A percentile compares a stretch with the other conserved stretches of the same genome.
Evolutionary conservation across 1,284 basidiomycete genomes (phyloP).

Genomic region (Heterobasidion annosum): DNA sequence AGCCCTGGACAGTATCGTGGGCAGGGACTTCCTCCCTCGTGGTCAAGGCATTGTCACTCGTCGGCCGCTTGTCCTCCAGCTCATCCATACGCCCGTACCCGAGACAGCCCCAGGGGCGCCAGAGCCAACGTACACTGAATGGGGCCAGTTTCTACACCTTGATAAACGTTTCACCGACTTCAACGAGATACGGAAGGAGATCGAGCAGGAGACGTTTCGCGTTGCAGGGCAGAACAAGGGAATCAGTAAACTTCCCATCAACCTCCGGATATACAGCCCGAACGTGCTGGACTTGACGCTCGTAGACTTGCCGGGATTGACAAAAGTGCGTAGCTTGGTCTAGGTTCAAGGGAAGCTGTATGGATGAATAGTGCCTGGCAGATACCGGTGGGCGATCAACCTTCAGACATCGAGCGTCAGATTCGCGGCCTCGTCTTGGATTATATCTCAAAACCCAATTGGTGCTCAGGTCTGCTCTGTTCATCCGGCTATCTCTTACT

Average conservation of each 20-base stretch:
- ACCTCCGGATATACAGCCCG: conserved; percentile 91
- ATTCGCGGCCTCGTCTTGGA: conserved; percentile 91
- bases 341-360: neutral
- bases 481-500: neutral
- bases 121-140: conserved; percentile 59
- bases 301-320: conserved; percentile 93
- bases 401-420: conserved; percentile 93
- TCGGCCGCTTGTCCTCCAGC: conserved; percentile 89
- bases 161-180: conserved; percentile 97
- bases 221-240: conserved; percentile 99
- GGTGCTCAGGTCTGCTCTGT: conserved; percentile 36
- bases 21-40: conserved; percentile 91
- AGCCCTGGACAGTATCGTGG: conserved; percentile 65
- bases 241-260: conserved; percentile 92
- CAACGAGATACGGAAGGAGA: conserved; percentile 89
- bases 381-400: conserved; percentile 89
- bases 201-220: conserved; percentile 95
- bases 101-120: conserved; percentile 26
- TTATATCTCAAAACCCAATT: conserved; percentile 95
- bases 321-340: conserved; percentile 58
- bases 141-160: conserved; percentile 95
- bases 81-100: conserved; percentile 78
- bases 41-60: conserved; percentile 94
- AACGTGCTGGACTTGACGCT: conserved; percentile 93
- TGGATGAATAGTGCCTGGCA: conserved; percentile 18